These are phyloP conservation scores for Malus hybrid DNA, from an alignment of 331 rosid genomes.

Conservation along the genomic window DNA sequence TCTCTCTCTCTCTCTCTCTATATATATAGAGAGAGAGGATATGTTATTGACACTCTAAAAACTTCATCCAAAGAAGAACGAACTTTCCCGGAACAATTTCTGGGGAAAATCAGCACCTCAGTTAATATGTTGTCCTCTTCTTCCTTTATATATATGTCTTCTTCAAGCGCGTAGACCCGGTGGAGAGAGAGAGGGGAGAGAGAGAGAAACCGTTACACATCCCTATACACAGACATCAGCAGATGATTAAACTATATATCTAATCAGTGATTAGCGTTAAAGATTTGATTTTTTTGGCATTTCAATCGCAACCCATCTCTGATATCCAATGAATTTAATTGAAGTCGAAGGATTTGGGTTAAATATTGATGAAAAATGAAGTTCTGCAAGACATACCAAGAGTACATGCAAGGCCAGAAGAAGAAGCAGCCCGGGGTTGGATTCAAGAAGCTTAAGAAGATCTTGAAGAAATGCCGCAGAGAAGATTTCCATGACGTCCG, in stretches of 20 bases:
- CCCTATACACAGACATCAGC: not conserved
- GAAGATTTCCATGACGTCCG: conserved; percentile 23
- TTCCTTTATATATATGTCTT: not conserved
- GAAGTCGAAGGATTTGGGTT: not conserved
- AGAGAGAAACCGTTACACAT: not conserved
- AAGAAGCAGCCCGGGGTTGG: conserved; percentile 70
- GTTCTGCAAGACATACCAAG: conserved; percentile 83
- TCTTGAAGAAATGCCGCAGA: conserved; percentile 60
- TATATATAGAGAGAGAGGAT: too few relatives aligned
- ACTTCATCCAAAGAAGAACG: too few relatives aligned
- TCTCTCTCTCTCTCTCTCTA: too few relatives aligned
- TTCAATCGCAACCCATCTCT: not conserved
- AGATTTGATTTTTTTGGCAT: too few relatives aligned
- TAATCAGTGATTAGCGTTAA: not conserved
- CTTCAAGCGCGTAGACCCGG: not conserved
- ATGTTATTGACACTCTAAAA: too few relatives aligned
- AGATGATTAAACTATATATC: too few relatives aligned
- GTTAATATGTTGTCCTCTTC: not conserved
- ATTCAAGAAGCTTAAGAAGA: conserved; percentile 84
- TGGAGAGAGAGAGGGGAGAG: too few relatives aligned
- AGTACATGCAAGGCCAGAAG: conserved; percentile 71
- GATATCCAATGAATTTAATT: not conserved
- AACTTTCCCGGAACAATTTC: not conserved
- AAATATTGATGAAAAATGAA: conserved; percentile 41
- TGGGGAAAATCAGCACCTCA: too few relatives aligned